Evolutionary conservation across 2,329 filamentous ascomycete genomes (phyloP).

Genomic region (Truncatella angustata): DNA sequence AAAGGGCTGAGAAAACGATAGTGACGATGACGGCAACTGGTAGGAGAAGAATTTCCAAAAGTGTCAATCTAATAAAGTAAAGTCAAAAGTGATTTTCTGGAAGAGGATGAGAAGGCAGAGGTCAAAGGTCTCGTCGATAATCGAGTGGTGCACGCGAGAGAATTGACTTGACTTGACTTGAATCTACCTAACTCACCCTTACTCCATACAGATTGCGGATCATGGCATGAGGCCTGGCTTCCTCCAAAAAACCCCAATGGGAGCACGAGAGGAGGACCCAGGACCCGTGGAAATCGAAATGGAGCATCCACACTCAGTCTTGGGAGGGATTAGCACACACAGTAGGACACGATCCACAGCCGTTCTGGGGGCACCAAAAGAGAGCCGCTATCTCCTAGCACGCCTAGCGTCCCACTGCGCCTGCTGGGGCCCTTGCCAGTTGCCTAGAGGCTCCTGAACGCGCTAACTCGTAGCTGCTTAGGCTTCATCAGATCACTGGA

Average conservation of each 20-base stretch:
- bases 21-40: constrained; percentile 10
- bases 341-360: not conserved
- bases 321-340: no score
- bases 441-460: not conserved
- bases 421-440: not conserved
- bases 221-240: constrained; percentile 1
- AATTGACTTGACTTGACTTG: not conserved
- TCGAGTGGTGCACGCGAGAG: not conserved
- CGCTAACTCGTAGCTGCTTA: not conserved
- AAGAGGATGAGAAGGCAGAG: constrained; percentile 10
- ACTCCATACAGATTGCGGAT: not conserved
- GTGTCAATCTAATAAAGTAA: constrained; percentile 5
- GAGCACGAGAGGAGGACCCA: constrained; percentile 1
- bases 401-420: not conserved
- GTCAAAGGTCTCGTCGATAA: no score
- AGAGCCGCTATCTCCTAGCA: not conserved
- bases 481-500: not conserved
- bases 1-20: constrained; percentile 9
- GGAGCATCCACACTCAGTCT: not conserved
- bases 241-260: not conserved
- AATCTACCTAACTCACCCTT: no score
- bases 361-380: not conserved
- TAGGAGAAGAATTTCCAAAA: not conserved
- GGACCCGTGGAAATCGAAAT: constrained; percentile 1
- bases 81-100: constrained; percentile 5